phyloP scores from a whole-genome alignment of 1,284 basidiomycete species.

The Puccinia brachypodii region DNA sequence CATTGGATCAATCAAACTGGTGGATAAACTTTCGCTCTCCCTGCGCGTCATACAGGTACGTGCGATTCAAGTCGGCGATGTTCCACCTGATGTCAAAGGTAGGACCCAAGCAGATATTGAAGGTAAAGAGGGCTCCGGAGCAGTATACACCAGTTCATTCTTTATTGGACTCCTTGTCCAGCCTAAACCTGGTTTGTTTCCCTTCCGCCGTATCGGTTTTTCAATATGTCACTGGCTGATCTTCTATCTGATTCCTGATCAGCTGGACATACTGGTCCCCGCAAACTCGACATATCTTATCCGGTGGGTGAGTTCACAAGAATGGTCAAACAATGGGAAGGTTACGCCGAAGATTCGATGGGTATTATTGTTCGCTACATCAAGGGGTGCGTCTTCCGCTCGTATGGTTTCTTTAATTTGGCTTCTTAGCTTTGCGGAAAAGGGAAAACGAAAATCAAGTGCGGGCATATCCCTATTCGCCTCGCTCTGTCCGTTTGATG shows the following conservation, averaged over 20 bases:
- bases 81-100: slow-evolving; percentile 69
- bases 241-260: background rate
- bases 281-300: slow-evolving; percentile 88
- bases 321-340: slow-evolving; percentile 92
- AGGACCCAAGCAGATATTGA: slow-evolving; percentile 78
- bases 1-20: slow-evolving; percentile 39
- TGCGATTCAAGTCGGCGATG: slow-evolving; percentile 83
- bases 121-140: slow-evolving; percentile 71
- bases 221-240: background rate
- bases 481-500: slow-evolving; percentile 49
- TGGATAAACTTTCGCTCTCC: background rate
- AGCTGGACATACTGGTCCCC: slow-evolving; percentile 55
- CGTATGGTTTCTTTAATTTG: background rate
- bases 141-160: slow-evolving; percentile 89
- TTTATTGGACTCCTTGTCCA: slow-evolving; percentile 94
- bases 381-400: slow-evolving; percentile 68
- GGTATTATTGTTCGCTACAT: slow-evolving; percentile 91
- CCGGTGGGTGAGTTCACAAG: slow-evolving; percentile 96
- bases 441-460: background rate
- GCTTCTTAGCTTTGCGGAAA: background rate
- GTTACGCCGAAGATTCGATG: slow-evolving; percentile 89
- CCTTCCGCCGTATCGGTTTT: slow-evolving; percentile 62
- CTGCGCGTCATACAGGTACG: slow-evolving; percentile 66
- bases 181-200: slow-evolving; percentile 75
- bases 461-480: slow-evolving; percentile 39